phyloP scores from a whole-genome alignment of 352 stramenopile genomes.

The Phytophthora fragariae region DNA sequence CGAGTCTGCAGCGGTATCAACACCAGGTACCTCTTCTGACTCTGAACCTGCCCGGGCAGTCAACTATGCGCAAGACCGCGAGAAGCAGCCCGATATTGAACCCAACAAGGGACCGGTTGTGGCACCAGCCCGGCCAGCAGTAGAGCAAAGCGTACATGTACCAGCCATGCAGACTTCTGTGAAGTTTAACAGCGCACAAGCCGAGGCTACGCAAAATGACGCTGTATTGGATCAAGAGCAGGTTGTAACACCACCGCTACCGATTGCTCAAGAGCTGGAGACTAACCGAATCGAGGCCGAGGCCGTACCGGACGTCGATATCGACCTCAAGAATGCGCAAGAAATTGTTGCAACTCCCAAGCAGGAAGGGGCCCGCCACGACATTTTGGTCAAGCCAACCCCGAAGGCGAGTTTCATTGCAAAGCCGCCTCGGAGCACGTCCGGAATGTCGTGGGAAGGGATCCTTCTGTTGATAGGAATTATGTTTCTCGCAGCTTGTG shows the following conservation, averaged over 20 bases:
- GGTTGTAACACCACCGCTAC: not conserved
- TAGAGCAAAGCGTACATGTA: not conserved
- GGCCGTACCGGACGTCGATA: not conserved
- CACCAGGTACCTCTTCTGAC: not conserved
- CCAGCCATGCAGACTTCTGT: not conserved
- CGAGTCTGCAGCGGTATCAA: not conserved
- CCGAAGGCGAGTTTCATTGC: not conserved
- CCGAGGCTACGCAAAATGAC: not conserved
- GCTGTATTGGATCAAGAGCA: not conserved
- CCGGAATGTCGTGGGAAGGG: slow-evolving; percentile 52
- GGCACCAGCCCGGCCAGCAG: not conserved
- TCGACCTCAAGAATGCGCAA: slow-evolving; percentile 6
- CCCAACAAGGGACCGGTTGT: not conserved
- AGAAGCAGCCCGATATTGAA: not conserved
- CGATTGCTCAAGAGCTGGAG: not conserved
- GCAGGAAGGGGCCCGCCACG: not conserved
- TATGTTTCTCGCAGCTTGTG: slow-evolving; percentile 52
- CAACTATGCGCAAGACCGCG: not conserved
- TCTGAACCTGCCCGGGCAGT: not conserved
- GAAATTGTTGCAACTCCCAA: slow-evolving; percentile 2
- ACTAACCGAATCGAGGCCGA: not conserved
- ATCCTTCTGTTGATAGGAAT: slow-evolving; percentile 50
- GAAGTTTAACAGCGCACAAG: not conserved
- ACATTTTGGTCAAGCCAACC: not conserved
- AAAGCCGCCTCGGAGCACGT: slow-evolving; percentile 1